These are phyloP conservation scores for Flammula alnicola DNA, from an alignment of 1,284 basidiomycete species.

Conservation along the genomic window DNA sequence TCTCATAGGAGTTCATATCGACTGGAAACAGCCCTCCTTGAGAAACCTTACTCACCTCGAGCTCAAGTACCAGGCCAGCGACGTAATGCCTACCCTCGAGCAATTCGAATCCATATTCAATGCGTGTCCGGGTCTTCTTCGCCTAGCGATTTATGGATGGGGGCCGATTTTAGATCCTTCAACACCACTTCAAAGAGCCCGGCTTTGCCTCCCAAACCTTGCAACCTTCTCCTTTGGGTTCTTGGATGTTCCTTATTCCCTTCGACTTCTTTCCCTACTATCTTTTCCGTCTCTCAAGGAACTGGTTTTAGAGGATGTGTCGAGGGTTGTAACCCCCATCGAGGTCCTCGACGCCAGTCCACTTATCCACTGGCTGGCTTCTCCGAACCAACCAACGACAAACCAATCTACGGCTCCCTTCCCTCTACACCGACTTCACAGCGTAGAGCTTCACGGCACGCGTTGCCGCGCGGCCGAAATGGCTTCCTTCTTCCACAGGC, in stretches of 20 bases:
- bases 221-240: conserved; percentile 49
- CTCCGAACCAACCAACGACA: conserved; percentile 3
- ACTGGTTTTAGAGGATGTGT: conserved; percentile 51
- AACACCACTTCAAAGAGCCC: neutral
- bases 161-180: conserved; percentile 43
- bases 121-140: conserved; percentile 44
- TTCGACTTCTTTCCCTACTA: conserved; percentile 47
- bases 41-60: conserved; percentile 48
- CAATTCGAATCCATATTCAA: conserved; percentile 48
- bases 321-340: conserved; percentile 36
- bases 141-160: conserved; percentile 53
- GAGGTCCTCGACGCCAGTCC: conserved; percentile 35
- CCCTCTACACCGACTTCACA: conserved; percentile 27
- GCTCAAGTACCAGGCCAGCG: conserved; percentile 54
- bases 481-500: conserved; percentile 25
- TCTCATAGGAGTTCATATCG: conserved; percentile 56
- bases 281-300: conserved; percentile 42
- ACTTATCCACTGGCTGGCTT: conserved; percentile 31
- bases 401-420: conserved; percentile 13
- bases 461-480: conserved; percentile 21
- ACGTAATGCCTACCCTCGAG: conserved; percentile 51
- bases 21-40: conserved; percentile 47
- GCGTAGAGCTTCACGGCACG: conserved; percentile 30
- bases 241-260: conserved; percentile 46
- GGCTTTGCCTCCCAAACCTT: conserved; percentile 39